Evolutionary conservation across 306 rosid species (phyloP), one percentile per base, ranked within the genome.

Genomic region (Morella rubra): DNA sequence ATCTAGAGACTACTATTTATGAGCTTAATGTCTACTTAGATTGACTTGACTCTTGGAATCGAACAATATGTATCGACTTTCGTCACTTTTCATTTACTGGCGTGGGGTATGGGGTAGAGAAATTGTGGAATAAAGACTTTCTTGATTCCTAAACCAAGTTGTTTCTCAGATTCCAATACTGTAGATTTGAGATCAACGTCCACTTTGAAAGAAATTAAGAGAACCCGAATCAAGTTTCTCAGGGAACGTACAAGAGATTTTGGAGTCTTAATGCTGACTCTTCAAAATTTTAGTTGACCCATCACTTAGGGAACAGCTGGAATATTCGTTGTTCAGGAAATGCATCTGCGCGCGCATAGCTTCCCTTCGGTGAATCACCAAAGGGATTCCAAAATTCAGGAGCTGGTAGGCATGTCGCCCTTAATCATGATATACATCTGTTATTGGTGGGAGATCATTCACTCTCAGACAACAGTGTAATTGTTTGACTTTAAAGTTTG

Each of bases 251-350:
- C 3, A 22, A 24, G 53, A 18, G 49, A 67, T 76, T 13, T 71
- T 32, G 37, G 27, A 82, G 86, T 73, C 86, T 86, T 86, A 69
- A 83, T 66, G 77, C 76, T 85, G 81, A 90, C 89, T 79, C 79
- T 61, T 81, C 69, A 51, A 73, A 76, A 79, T 77, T 85, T 69
- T 72, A 27, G 77, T 84, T 71, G 82, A 77, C 84, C 77, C 81
- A 81, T 86, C 79, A 77, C 37, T 32, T 32, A 32, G 37, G 37
- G 37, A 32, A 32, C 37, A 32, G 3, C 37, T 32, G 37, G 37
- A 32, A 32, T 2, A 32, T 32, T 32, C 37, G 37, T 32, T 32
- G 37, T 32, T 32, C 37, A 32, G 3, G 37, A 32, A 32, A 32
- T 32, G 37, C 37, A 32, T 32, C 37, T 32, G 37, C n/a, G n/a